Conservation (phyloP, 1,284 basidiomycete genomes). For the Cutaneotrichosporon sp. region DNA sequence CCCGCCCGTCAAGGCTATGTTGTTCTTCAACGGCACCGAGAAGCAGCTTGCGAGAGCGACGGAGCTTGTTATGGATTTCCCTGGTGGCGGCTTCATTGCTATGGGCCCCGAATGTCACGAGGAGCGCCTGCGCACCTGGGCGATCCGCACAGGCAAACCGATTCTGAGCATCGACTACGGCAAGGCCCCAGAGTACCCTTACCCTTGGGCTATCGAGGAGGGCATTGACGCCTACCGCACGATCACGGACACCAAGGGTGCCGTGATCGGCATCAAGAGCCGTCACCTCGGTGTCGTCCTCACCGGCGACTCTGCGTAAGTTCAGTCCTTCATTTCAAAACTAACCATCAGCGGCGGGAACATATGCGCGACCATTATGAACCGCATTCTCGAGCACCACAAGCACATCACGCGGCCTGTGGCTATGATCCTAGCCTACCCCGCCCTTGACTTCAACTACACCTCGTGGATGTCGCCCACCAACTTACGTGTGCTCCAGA, state of each 20-base stretch:
- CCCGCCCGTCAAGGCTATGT: slow-evolving; percentile 72
- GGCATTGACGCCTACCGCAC: slow-evolving; percentile 85
- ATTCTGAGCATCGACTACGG: slow-evolving; percentile 89
- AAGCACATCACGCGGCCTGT: slow-evolving; percentile 61
- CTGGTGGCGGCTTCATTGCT: slow-evolving; percentile 93
- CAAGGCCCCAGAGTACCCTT: slow-evolving; percentile 95
- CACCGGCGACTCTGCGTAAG: slow-evolving; percentile 89
- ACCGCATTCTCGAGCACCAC: slow-evolving; percentile 75
- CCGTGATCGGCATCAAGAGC: slow-evolving; percentile 72
- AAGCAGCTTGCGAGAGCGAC: slow-evolving; percentile 66
- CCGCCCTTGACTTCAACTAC: slow-evolving; percentile 88
- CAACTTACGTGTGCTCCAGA: slow-evolving; percentile 75
- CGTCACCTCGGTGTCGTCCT: slow-evolving; percentile 70
- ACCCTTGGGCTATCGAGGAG: slow-evolving; percentile 92
- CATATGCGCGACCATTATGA: slow-evolving; percentile 75
- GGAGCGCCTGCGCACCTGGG: slow-evolving; percentile 86
- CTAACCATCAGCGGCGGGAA: slow-evolving; percentile 66
- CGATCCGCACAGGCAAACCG: slow-evolving; percentile 72
- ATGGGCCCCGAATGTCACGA: slow-evolving; percentile 96
- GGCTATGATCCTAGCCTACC: slow-evolving; percentile 73
- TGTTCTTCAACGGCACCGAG: slow-evolving; percentile 78
- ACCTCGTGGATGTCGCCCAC: slow-evolving; percentile 94
- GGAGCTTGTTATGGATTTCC: slow-evolving; percentile 85
- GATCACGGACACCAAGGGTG: slow-evolving; percentile 75
- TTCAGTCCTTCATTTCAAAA: slow-evolving; percentile 24